Percentiles rank a stretch among this genome's conserved stretches.
Conservation (phyloP, 2,329 filamentous ascomycete genomes). For the Fusarium denticulatum region DNA sequence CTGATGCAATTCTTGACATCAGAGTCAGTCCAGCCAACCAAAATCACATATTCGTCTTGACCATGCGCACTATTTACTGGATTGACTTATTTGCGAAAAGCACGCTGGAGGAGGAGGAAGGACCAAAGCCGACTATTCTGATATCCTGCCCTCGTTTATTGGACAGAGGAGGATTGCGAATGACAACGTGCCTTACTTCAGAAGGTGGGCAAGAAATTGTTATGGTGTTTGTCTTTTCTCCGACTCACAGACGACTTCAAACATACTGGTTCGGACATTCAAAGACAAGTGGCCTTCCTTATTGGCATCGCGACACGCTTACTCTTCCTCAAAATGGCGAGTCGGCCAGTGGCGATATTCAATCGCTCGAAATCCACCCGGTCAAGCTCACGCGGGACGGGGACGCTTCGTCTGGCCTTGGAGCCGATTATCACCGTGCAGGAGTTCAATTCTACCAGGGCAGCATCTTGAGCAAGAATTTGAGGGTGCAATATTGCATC, state of each 20-base stretch:
- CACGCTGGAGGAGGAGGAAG: not conserved
- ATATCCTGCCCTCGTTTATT: constrained; percentile 45
- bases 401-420: constrained; percentile 31
- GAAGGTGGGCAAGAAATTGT: constrained; percentile 30
- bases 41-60: constrained; percentile 68
- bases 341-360: constrained; percentile 20
- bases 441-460: constrained; percentile 59
- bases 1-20: constrained; percentile 65
- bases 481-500: constrained; percentile 56
- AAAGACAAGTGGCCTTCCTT: constrained; percentile 42
- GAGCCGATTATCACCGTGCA: constrained; percentile 46
- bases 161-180: constrained; percentile 40
- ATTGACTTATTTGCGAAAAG: constrained; percentile 51
- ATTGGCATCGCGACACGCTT: constrained; percentile 52
- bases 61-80: constrained; percentile 61
- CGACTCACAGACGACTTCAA: constrained; percentile 45
- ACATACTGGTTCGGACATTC: constrained; percentile 50
- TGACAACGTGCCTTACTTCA: constrained; percentile 44
- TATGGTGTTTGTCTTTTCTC: constrained; percentile 51
- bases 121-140: constrained; percentile 39
- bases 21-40: constrained; percentile 57
- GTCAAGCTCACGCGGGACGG: constrained; percentile 33
- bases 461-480: constrained; percentile 53
- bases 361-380: constrained; percentile 45
- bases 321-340: constrained; percentile 34